Evolutionary conservation across 305 asterid genomes (phyloP), one percentile per base, ranked within the genome.

Genomic region (Fraxinus angustifolia): DNA sequence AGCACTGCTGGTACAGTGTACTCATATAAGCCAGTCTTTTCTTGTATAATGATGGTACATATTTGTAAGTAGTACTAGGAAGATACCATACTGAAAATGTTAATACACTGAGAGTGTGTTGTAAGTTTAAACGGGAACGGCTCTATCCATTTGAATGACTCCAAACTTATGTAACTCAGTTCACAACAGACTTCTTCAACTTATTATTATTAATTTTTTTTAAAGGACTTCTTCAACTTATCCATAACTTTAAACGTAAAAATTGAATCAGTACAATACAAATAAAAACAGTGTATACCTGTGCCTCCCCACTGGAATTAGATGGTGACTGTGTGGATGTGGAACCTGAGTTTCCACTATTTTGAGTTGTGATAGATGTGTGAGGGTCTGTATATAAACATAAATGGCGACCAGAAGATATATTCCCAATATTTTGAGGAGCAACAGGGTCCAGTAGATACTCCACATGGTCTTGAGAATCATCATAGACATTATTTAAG

Each of bases 251-350:
- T 68, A 11, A 30, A 56, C 8, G 75, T 77, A 78, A 79, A 67
- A 45, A 79, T 71, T 28, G 65, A 68, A 48, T 40, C 71, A 40
- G 76, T 31, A 31, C 2, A 71, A 73, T 36, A 50, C 76, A 17
- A 30, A 77, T 75, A 72, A 67, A 80, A 65, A 78, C 40, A 81
- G 72, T 14, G 35, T 68, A 80, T 75, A 96, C 99, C 98, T 96
- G 98, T 30, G 91, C 88, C 85, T 93, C 99, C 85, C 91, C 97
- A 85, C 95, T 94, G 81, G 97, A 94, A 86, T 90, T 92, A 78
- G 97, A 95, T 53, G 91, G 95, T 56, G 98, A 95, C 80, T 86
- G 95, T 84, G 91, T 87, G 50, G 92, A 83, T 8, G 92, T 87
- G 77, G 97, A 94, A 83, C 92, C 93, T 11, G 97, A 90, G 87